phyloP scores from a whole-genome alignment of 441 rosid species.

The Pelargonium fulgidum region DNA sequence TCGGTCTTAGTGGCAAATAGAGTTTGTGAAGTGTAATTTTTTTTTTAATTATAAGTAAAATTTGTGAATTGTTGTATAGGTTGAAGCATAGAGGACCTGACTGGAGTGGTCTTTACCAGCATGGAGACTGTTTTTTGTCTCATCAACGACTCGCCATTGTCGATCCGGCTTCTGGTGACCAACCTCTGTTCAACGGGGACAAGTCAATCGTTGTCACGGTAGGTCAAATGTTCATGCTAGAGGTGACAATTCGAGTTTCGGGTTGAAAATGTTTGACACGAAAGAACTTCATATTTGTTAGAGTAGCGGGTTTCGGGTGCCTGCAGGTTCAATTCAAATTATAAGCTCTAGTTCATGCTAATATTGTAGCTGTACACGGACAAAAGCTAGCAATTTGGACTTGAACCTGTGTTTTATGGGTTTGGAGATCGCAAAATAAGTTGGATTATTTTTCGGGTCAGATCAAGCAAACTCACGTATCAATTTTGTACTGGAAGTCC shows the following conservation, averaged over 20 bases:
- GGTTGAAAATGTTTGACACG: background rate
- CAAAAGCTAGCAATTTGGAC: background rate
- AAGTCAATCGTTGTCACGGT: conserved; percentile 89
- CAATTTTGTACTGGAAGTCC: no score
- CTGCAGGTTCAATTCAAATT: no score
- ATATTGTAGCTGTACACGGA: no score
- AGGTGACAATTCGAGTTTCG: background rate
- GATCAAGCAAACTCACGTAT: no score
- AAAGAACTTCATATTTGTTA: no score
- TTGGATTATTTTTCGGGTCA: no score
- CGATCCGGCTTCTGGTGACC: conserved; percentile 96
- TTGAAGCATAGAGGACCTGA: conserved; percentile 94
- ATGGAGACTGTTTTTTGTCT: conserved; percentile 72
- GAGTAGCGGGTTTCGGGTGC: no score
- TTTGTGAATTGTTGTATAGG: conserved; percentile 27
- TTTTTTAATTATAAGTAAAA: no score
- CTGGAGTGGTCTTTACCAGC: conserved; percentile 88
- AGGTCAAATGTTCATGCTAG: conserved; percentile 6
- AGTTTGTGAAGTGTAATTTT: no score
- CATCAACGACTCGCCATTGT: conserved; percentile 93
- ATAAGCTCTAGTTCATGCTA: no score
- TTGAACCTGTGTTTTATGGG: background rate
- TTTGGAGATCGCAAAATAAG: no score
- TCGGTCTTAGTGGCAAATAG: no score
- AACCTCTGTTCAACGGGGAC: conserved; percentile 89